phyloP scores from a whole-genome alignment of 805 yeast species.

The Groenewaldozyma tartarivorans region DNA sequence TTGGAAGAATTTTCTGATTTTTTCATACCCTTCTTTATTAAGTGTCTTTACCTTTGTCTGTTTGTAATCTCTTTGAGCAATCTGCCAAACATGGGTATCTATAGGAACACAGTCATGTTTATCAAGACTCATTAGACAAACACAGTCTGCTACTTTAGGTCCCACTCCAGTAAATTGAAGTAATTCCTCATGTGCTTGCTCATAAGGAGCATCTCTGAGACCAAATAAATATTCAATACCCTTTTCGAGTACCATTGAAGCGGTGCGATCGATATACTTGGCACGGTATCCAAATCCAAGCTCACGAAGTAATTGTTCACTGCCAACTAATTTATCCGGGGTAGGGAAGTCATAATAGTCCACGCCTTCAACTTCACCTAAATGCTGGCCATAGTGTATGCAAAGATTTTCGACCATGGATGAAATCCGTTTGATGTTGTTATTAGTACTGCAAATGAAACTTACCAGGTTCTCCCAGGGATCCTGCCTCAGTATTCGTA shows the following conservation, averaged over 20 bases:
- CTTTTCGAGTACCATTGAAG: slow-evolving; percentile 39
- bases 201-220: slow-evolving; percentile 39
- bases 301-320: slow-evolving; percentile 35
- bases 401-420: slow-evolving; percentile 83
- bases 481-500: slow-evolving; percentile 81
- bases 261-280: slow-evolving; percentile 73
- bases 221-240: slow-evolving; percentile 19
- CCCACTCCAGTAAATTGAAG: slow-evolving; percentile 80
- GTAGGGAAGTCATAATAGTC: slow-evolving; percentile 67
- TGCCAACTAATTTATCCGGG: slow-evolving; percentile 40
- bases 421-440: slow-evolving; percentile 86
- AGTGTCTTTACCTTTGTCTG: slow-evolving; percentile 39
- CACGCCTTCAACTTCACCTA: slow-evolving; percentile 45
- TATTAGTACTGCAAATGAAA: slow-evolving; percentile 92
- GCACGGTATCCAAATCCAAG: slow-evolving; percentile 85
- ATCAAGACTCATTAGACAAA: slow-evolving; percentile 82
- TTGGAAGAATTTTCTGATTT: slow-evolving; percentile 50
- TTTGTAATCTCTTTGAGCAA: slow-evolving; percentile 74
- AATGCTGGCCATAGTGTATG: slow-evolving; percentile 52
- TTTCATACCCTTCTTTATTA: slow-evolving; percentile 42
- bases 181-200: slow-evolving; percentile 48
- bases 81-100: slow-evolving; percentile 90
- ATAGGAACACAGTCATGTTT: slow-evolving; percentile 86
- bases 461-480: slow-evolving; percentile 94
- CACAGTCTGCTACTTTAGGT: slow-evolving; percentile 97